phyloP scores from a whole-genome alignment of 805 yeast species.

The Lipomyces chichibuensis region DNA sequence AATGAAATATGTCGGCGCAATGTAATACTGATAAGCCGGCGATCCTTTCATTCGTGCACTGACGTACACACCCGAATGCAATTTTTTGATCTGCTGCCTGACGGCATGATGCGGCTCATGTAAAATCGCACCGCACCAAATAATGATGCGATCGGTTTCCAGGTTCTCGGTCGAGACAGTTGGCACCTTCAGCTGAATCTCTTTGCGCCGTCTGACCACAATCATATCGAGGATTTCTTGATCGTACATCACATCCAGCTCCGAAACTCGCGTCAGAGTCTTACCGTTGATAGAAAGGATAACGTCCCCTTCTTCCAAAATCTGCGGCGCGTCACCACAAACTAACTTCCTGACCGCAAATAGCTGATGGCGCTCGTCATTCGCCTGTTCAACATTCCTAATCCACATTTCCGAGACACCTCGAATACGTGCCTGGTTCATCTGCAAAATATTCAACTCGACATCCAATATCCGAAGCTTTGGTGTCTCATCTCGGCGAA shows the following conservation, averaged over 20 bases:
- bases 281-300: conserved; percentile 68
- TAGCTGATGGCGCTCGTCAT: conserved; percentile 70
- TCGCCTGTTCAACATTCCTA: conserved; percentile 60
- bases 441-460: conserved; percentile 69
- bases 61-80: conserved; percentile 85
- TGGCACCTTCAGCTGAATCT: conserved; percentile 62
- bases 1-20: conserved; percentile 78
- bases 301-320: conserved; percentile 66
- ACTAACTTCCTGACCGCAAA: conserved; percentile 71
- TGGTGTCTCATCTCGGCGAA: conserved; percentile 57
- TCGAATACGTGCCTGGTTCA: conserved; percentile 75
- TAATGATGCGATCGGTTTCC: conserved; percentile 66
- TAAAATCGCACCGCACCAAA: conserved; percentile 81
- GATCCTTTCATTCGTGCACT: conserved; percentile 76
- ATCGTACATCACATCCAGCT: conserved; percentile 56
- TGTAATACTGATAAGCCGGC: conserved; percentile 81
- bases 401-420: conserved; percentile 92
- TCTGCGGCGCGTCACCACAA: conserved; percentile 40
- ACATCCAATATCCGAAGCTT: conserved; percentile 70
- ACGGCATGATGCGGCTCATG: conserved; percentile 95
- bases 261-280: conserved; percentile 67
- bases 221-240: conserved; percentile 56
- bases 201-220: conserved; percentile 71
- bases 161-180: conserved; percentile 62
- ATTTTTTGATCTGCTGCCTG: conserved; percentile 72